Percentiles rank a stretch among this genome's conserved stretches.
Conservation (phyloP, 2,329 filamentous ascomycete genomes). For the Trichoderma sp. region DNA sequence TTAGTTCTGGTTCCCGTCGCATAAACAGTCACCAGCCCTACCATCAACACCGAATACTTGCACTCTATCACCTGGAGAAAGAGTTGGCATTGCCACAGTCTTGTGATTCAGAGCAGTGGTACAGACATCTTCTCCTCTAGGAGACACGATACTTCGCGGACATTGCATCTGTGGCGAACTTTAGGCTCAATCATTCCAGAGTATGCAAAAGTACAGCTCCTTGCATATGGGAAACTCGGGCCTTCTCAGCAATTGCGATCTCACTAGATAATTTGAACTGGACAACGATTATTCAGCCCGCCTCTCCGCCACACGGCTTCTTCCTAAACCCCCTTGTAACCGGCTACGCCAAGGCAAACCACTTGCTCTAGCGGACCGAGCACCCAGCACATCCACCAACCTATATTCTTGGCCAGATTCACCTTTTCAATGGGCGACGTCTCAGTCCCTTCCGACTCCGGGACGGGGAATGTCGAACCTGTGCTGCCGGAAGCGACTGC, state of each 20-base stretch:
- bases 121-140: not conserved
- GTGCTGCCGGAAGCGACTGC: slow-evolving; percentile 20
- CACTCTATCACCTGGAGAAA: not conserved
- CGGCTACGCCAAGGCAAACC: not conserved
- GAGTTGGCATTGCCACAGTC: not conserved
- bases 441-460: slow-evolving; percentile 24
- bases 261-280: slow-evolving; percentile 2
- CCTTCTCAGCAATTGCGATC: not conserved
- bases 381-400: not conserved
- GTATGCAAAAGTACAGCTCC: slow-evolving; percentile 5
- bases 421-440: slow-evolving; percentile 35
- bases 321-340: not conserved
- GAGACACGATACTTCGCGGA: not conserved
- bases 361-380: not conserved
- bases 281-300: slow-evolving; percentile 1
- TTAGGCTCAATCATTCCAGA: not conserved
- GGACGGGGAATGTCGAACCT: slow-evolving; percentile 22
- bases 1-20: slow-evolving; percentile 4
- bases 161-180: not conserved
- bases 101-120: not conserved
- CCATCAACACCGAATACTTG: not conserved
- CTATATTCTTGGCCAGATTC: not conserved
- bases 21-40: not conserved
- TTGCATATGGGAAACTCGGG: not conserved
- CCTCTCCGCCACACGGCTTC: not conserved